phyloP scores from a whole-genome alignment of 75 land plant genomes.

The Pseudotsuga menziesii region DNA sequence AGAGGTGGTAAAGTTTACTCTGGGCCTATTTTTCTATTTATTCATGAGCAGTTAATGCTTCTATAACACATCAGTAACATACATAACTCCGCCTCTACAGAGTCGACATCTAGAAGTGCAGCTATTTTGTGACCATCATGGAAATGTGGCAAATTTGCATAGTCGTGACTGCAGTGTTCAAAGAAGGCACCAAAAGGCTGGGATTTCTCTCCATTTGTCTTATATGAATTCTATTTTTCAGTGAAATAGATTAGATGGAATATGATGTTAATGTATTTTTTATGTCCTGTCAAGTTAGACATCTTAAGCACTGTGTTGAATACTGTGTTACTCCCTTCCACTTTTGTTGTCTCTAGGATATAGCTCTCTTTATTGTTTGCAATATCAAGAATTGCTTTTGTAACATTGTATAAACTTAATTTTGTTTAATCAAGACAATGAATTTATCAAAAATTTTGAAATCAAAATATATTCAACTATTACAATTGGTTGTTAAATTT shows the following conservation, averaged over 20 bases:
- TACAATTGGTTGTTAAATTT: too few species aligned
- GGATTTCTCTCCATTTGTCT: conserved; percentile 1
- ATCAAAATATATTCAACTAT: too few species aligned
- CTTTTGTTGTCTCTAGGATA: too few species aligned
- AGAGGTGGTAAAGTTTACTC: too few species aligned
- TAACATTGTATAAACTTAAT: too few species aligned
- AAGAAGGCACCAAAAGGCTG: conserved; percentile 93
- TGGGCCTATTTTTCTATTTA: background rate
- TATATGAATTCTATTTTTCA: background rate
- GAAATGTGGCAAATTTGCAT: conserved; percentile 97
- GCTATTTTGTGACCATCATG: conserved; percentile 89
- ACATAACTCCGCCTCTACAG: conserved; percentile 24
- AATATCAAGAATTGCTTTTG: too few species aligned
- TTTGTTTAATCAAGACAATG: too few species aligned
- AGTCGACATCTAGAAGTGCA: conserved; percentile 99
- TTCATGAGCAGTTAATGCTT: background rate
- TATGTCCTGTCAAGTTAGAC: background rate
- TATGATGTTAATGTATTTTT: background rate
- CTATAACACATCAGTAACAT: background rate
- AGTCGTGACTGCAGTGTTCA: conserved; percentile 99
- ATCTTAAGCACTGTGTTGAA: background rate
- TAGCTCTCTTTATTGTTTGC: too few species aligned
- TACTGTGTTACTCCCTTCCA: too few species aligned
- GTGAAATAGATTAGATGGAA: conserved; percentile 4
- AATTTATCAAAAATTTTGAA: too few species aligned